phyloP scores from a whole-genome alignment of 2,329 filamentous ascomycete genomes.

The Sclerotinia glacialis region DNA sequence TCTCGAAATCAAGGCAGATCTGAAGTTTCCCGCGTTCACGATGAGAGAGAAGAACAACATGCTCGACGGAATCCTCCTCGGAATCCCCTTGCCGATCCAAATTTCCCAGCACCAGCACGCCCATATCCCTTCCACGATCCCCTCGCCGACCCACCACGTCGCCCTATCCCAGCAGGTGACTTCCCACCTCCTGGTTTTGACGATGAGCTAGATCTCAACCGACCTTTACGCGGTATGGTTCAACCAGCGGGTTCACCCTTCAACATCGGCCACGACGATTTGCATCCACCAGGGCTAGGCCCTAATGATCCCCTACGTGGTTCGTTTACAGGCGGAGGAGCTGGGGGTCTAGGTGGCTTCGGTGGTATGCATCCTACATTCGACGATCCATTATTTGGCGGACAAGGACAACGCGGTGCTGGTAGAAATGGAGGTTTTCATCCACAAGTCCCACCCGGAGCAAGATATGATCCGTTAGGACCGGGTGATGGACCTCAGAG shows the following conservation, averaged over 20 bases:
- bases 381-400: conserved; percentile 81
- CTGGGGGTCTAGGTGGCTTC: conserved; percentile 54
- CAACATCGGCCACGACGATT: conserved; percentile 78
- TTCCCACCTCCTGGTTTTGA: conserved; percentile 89
- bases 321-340: conserved; percentile 59
- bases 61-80: conserved; percentile 44
- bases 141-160: conserved; percentile 58
- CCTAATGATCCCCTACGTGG: conserved; percentile 78
- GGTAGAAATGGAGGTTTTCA: conserved; percentile 49
- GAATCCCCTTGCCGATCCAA: conserved; percentile 39
- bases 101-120: conserved; percentile 57
- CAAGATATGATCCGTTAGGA: conserved; percentile 85
- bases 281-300: conserved; percentile 82
- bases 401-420: conserved; percentile 44
- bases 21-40: conserved; percentile 44
- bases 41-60: conserved; percentile 44
- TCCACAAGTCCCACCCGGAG: conserved; percentile 77
- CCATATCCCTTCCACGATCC: conserved; percentile 68
- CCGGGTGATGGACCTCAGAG: conserved; percentile 59
- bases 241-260: conserved; percentile 51
- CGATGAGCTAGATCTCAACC: conserved; percentile 82
- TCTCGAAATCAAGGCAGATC: conserved; percentile 23
- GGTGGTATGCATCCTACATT: conserved; percentile 91
- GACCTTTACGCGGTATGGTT: conserved; percentile 54
- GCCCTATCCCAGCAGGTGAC: conserved; percentile 66